phyloP scores from a whole-genome alignment of 208 protist genomes.

The Histomonas meleagridis region DNA sequence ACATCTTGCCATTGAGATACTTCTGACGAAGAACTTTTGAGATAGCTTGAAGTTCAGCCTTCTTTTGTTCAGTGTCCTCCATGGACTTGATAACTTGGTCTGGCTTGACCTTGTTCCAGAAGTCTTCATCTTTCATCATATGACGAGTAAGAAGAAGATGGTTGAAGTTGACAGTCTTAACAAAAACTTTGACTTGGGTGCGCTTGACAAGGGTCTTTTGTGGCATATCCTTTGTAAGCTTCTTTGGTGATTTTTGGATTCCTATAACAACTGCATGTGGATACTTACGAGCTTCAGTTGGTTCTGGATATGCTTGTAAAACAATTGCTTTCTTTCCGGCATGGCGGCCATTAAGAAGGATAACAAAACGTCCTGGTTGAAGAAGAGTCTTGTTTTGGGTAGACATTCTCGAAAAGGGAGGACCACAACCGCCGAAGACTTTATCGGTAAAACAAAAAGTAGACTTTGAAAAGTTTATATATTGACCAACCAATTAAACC shows the following conservation, averaged over 20 bases:
- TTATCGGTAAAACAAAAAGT: no score
- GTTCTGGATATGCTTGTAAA: background rate
- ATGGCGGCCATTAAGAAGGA: conserved; percentile 2
- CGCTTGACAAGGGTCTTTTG: background rate
- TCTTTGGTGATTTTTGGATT: conserved; percentile 12
- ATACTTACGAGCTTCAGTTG: conserved; percentile 2
- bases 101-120: no score
- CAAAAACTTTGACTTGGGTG: background rate
- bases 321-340: conserved; percentile 18
- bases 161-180: background rate
- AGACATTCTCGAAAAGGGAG: background rate
- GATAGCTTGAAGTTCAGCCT: background rate
- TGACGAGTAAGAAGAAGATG: no score
- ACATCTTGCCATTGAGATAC: background rate
- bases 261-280: background rate
- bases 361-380: background rate
- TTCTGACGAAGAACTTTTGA: background rate
- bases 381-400: background rate
- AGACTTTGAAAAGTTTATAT: no score
- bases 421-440: no score
- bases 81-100: no score
- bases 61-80: no score
- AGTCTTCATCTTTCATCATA: no score
- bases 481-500: no score
- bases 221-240: conserved; percentile 6